phyloP scores from a whole-genome alignment of 108 stramenopile genomes.

The Fistulifera pelliculosa region DNA sequence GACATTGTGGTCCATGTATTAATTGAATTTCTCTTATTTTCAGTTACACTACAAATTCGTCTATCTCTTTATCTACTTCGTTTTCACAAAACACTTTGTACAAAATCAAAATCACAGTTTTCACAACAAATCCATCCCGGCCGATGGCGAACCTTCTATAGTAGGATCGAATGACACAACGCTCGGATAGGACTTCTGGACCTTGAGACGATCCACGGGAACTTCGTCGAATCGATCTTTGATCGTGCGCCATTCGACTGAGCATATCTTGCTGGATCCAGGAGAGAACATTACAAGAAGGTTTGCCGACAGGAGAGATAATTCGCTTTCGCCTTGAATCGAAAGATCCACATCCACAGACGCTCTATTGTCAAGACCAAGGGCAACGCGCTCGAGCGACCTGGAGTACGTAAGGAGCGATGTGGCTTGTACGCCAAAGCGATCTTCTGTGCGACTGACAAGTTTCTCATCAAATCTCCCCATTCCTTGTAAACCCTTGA shows the following conservation, averaged over 20 bases:
- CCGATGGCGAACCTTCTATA: background rate
- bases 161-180: constrained; percentile 9
- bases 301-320: constrained; percentile 6
- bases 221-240: background rate
- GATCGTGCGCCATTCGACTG: constrained; percentile 4
- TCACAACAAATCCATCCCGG: background rate
- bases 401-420: background rate
- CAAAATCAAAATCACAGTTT: too few relatives aligned
- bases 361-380: background rate
- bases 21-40: too few relatives aligned
- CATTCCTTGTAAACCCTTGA: constrained; percentile 1
- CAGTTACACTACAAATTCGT: too few relatives aligned
- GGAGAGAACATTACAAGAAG: background rate
- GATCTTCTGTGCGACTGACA: background rate
- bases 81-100: too few relatives aligned
- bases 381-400: constrained; percentile 5
- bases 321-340: background rate
- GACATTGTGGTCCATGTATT: too few relatives aligned
- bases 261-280: constrained; percentile 2
- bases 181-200: constrained; percentile 7
- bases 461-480: constrained; percentile 7
- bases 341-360: constrained; percentile 7
- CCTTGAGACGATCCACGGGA: background rate
- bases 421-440: background rate
- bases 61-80: too few relatives aligned